Conservation (phyloP, 345 rosid genomes). For the Nephelium lappaceum region DNA sequence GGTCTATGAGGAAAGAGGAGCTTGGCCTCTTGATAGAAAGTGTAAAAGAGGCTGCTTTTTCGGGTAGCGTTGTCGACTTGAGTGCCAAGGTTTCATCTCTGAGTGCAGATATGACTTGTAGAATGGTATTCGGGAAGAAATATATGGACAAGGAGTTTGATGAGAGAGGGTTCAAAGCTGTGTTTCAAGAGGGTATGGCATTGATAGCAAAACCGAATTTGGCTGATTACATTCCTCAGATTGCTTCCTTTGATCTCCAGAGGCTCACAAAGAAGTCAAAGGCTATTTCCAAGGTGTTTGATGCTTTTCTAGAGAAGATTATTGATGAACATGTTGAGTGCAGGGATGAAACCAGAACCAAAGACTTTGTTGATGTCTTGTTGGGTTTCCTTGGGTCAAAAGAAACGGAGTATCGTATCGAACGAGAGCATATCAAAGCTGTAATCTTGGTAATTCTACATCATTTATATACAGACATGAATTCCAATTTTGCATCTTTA, state of each 20-base stretch:
- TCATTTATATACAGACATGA: background rate
- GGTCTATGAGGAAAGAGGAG: slow-evolving; percentile 34
- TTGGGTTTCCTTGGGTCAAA: slow-evolving; percentile 28
- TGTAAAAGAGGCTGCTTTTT: slow-evolving; percentile 13
- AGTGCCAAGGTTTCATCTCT: slow-evolving; percentile 29
- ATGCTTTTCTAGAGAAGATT: slow-evolving; percentile 36
- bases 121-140: slow-evolving; percentile 53
- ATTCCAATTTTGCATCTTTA: too few relatives aligned
- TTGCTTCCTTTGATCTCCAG: slow-evolving; percentile 36
- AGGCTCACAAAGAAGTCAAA: slow-evolving; percentile 40
- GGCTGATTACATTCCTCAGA: slow-evolving; percentile 36
- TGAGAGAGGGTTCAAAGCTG: slow-evolving; percentile 29
- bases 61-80: slow-evolving; percentile 14
- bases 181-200: slow-evolving; percentile 29
- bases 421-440: slow-evolving; percentile 34
- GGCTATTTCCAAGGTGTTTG: slow-evolving; percentile 35
- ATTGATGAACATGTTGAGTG: slow-evolving; percentile 29
- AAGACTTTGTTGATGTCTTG: slow-evolving; percentile 38
- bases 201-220: slow-evolving; percentile 30
- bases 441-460: slow-evolving; percentile 20
- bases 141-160: slow-evolving; percentile 35
- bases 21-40: slow-evolving; percentile 22
- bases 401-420: slow-evolving; percentile 24
- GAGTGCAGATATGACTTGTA: slow-evolving; percentile 37
- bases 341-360: slow-evolving; percentile 25